Base-by-base conservation (phyloP, 495 filamentous ascomycete species). In the Tuber indicum region DNA sequence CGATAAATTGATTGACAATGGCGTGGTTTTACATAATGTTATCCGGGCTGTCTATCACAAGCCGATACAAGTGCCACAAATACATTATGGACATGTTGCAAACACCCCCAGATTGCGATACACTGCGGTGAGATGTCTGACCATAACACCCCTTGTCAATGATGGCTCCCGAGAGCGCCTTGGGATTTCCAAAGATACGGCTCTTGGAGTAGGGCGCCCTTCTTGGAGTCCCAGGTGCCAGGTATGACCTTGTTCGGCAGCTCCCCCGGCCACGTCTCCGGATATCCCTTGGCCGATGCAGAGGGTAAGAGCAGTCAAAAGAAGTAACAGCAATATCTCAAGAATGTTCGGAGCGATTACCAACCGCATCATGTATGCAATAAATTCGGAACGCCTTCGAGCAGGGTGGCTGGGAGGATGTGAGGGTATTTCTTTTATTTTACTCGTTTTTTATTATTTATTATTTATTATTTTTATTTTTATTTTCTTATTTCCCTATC, bases 1-100 rank as follows among this genome's bases (percentile, higher is more conserved):
- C 26, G 58, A 32, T 66, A 66, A 36, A 66, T 66, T 66, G 32
- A 66, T 66, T 66, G 58, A 26, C 58, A 66, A 66, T 66, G 58
- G 58, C 58, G 26, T 36, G n/a, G 58, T 36, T 66, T 66, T 66
- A 66, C 58, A 66, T 66, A 17, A 66, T 66, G 58, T 36, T 66
- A 66, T 66, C 58, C 26, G 14, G 58, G 58, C 26, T 36, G 26
- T 66, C 58, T 19, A 66, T 66, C 58, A 66, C 58, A 66, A 36
- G 58, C 58, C 8, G 12, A 17, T 66, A 36, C 6, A 4, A 3
- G 58, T 32, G 12, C 4, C 58, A 66, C 26, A 66, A 66, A 66
- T 19, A 6, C 26, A 66, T 66, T 66, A 36, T 66, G 26, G 26
- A 36, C 58, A 36, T 14, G 58, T 19, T 36, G 58, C 58, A 17